Base-by-base conservation (phyloP, 495 filamentous ascomycete genomes). In the Friedmanniomyces endolithicus region DNA sequence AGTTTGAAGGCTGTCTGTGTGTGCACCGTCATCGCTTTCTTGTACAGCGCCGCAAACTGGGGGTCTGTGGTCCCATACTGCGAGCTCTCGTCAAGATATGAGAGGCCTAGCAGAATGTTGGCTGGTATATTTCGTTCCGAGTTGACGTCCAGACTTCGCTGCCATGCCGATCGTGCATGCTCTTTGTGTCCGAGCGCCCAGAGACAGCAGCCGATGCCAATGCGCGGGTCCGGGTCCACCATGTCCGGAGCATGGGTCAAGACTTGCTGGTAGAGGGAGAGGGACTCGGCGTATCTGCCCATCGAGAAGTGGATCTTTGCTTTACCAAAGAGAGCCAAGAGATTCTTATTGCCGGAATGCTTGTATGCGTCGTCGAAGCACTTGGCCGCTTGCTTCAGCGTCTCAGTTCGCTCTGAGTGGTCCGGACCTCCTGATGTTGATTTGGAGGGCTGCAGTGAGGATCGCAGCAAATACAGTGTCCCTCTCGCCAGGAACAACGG, bases 151-250 rank as follows among this genome's bases (percentile, higher is more conserved):
- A 98, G 67, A 14, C 85, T 78, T 58, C 92, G 77, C 65, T 95
- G 86, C 90, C 90, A 98, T 7, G 92, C 88, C 23, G 71, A 69
- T 63, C 85, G 87, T 12, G 94, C 94, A 61, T 94, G 86, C 25
- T 95, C 89, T 67, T 94, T 95, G 74, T 83, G 85, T 19, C 88
- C 88, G 12, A 97, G 75, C 64, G 90, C 87, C 92, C 92, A 98
- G 56, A 90, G 82, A 67, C 92, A 97, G 67, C 89, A 90, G 20
- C 92, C 92, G 60, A 98, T 84, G 44, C 92, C 92, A 58, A 98
- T 88, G 50, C 92, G 76, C 60, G 92, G 94, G 67, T 98, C 92
- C 3, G 92, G 92, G 63, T 98, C 94, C n/a, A 83, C 79, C 50
- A 97, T 72, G 54, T 87, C 82, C 11, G 92, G 92, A 74, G 87